These are phyloP conservation scores for Leccinum olivaceopallidum DNA, from an alignment of 768 basidiomycete genomes.

Conservation along the genomic window DNA sequence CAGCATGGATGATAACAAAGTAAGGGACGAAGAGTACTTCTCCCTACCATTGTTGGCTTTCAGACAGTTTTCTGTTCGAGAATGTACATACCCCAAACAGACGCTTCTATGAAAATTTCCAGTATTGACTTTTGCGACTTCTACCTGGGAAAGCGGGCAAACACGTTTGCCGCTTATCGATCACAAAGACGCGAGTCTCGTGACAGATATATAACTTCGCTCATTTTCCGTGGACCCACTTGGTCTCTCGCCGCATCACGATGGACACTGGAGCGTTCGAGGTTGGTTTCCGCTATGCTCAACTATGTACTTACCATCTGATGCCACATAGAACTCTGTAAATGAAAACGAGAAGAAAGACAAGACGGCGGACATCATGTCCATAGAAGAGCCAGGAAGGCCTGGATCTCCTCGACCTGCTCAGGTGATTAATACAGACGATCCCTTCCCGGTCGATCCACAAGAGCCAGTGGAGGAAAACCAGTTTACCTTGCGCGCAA, in stretches of 20 bases:
- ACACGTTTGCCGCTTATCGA: background rate
- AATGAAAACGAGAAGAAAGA: conserved; percentile 7
- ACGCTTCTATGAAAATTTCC: too few relatives aligned
- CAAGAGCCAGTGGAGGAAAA: conserved; percentile 1
- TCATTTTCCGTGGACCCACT: background rate
- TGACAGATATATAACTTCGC: background rate
- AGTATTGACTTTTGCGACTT: background rate
- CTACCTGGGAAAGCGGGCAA: background rate
- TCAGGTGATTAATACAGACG: conserved; percentile 1
- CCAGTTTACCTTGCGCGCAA: background rate
- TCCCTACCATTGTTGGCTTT: too few relatives aligned
- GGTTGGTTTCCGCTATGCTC: background rate
- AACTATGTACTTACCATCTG: background rate
- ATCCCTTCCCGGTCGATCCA: conserved; percentile 4
- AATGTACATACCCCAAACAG: too few relatives aligned
- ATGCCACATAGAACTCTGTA: conserved; percentile 3
- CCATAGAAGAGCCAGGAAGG: conserved; percentile 10
- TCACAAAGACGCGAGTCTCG: background rate
- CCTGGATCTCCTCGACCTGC: background rate
- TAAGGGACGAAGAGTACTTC: too few relatives aligned
- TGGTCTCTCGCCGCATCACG: background rate
- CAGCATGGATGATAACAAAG: too few relatives aligned
- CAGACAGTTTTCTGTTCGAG: too few relatives aligned
- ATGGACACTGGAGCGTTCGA: conserved; percentile 7
- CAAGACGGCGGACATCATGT: conserved; percentile 1